Base-by-base conservation (phyloP, 73 alveolate genomes). In the Paramecium octaurelia region DNA sequence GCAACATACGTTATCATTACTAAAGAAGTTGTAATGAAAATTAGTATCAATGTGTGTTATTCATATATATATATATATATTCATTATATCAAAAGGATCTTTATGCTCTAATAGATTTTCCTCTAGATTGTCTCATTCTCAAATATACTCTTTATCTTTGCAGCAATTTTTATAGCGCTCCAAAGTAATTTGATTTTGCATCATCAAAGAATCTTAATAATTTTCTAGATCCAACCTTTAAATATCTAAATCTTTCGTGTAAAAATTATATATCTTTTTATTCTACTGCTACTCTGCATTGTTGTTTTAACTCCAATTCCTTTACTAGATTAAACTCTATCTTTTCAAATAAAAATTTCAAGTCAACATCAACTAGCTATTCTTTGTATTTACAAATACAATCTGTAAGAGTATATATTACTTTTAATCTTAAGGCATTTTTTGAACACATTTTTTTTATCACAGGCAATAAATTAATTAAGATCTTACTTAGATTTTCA, bases 141-240 rank as follows among this genome's bases (percentile, higher is more conserved):
- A 42, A 11, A 80, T 80, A 80, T 0, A 80, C 91, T 80, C 38
- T 80, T 64, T 80, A 42, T 80, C 91, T 40, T 14, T 48, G 6
- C 5, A 80, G 14, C 24, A 31, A 46, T 31, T 31, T 46, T 24
- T 46, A 38, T 23, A 48, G 9, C 10, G 91, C 91, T 1, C 46
- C 46, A 21, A n/a, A 21, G 46, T 44, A 80, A 48, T 80, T 48
- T 9, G 75, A 14, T 43, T 24, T 80, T 23, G 91, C 21, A 20
- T 42, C 57, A 18, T 80, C 18, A 44, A 80, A 48, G 48, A 80
- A 80, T 44, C 91, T 42, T 35, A 18, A 16, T 20, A 80, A 80
- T 48, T 80, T 80, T 43, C 91, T 80, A 8, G 91, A 80, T n/a
- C 91, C 91, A 20, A 80, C 91, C 14, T 44, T 40, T 10, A 80